These are phyloP conservation scores for Bipolaris sorokiniana DNA, from an alignment of 2,329 filamentous ascomycete genomes.

Conservation along the genomic window DNA sequence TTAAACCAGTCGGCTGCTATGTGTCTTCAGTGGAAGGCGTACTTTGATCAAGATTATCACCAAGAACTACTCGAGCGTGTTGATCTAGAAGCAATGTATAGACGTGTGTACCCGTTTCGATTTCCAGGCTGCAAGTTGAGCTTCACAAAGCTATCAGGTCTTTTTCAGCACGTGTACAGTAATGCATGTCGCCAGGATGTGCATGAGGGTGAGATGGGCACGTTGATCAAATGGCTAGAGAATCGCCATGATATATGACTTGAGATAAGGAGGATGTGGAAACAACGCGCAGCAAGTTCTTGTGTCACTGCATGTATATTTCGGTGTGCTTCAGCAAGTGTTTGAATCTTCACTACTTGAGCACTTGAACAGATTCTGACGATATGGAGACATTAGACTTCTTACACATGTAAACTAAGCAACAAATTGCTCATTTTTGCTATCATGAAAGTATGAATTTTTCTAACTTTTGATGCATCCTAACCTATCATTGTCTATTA, in stretches of 20 bases:
- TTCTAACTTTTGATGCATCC: no score
- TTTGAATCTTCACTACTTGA: no score
- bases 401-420: no score
- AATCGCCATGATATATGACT: not conserved
- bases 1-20: not conserved
- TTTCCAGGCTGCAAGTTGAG: not conserved
- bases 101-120: not conserved
- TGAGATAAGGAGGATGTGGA: not conserved
- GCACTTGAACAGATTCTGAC: no score
- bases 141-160: not conserved
- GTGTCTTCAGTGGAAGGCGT: not conserved
- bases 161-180: not conserved
- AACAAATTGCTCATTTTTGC: no score
- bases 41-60: not conserved
- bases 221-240: not conserved
- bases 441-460: no score
- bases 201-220: not conserved
- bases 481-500: no score
- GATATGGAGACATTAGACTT: no score
- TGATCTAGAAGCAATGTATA: not conserved
- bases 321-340: no score
- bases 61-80: not conserved
- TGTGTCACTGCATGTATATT: no score
- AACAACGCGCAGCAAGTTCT: not conserved
- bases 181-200: not conserved